Conservation (phyloP, 1,284 basidiomycete genomes). For the Salmacisia buchloeana region DNA sequence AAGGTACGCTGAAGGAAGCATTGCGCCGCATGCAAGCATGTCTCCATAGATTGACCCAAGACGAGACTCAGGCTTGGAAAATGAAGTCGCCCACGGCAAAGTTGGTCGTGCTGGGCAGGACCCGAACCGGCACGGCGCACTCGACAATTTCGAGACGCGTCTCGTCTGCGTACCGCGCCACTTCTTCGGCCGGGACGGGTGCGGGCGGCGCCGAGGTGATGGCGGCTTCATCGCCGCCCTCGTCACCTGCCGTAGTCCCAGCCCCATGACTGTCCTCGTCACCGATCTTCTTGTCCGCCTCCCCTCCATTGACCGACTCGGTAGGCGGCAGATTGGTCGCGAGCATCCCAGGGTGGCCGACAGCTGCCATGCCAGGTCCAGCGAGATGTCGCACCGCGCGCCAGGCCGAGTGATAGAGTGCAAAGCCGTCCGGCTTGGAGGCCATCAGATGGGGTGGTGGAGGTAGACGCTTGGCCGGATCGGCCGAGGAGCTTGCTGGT, state of each 20-base stretch:
- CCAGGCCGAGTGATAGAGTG: conserved; percentile 32
- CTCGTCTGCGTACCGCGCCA: conserved; percentile 9
- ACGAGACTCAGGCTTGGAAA: conserved; percentile 32
- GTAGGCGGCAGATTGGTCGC: not conserved
- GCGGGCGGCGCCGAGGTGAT: not conserved
- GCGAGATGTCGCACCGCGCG: conserved; percentile 23
- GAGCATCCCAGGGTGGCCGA: not conserved
- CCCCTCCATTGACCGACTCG: conserved; percentile 10
- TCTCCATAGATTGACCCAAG: too few species aligned
- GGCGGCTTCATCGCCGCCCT: not conserved
- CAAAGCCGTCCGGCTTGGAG: conserved; percentile 30
- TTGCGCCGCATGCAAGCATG: too few species aligned
- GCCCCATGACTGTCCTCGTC: not conserved
- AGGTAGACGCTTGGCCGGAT: not conserved
- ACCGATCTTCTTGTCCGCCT: not conserved
- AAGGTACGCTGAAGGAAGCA: too few species aligned
- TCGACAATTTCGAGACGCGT: conserved; percentile 46
- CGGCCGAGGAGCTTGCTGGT: not conserved
- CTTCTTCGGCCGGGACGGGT: not conserved
- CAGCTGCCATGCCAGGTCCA: conserved; percentile 4
- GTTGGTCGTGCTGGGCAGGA: conserved; percentile 39
- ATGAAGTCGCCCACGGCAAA: conserved; percentile 29
- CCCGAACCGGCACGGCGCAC: conserved; percentile 39
- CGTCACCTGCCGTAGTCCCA: not conserved
- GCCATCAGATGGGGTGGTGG: conserved; percentile 35